Evolutionary conservation across 1,284 basidiomycete genomes (phyloP).

Genomic region (Megacollybia platyphylla): DNA sequence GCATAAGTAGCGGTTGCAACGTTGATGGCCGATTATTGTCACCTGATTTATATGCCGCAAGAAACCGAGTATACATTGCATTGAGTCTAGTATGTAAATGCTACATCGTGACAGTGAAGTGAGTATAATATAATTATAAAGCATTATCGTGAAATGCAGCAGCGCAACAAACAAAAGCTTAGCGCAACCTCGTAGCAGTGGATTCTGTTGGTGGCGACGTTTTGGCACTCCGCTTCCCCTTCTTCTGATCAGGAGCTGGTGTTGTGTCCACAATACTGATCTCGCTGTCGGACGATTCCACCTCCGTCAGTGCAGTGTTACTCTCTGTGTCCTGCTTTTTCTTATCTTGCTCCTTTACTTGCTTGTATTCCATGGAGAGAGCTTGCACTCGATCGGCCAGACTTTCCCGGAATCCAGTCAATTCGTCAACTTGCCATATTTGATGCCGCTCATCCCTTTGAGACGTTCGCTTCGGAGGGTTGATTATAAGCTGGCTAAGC

Average conservation of each 20-base stretch:
- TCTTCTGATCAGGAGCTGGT: slow-evolving; percentile 1
- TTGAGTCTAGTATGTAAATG: too few species aligned
- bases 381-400: slow-evolving; percentile 17
- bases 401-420: slow-evolving; percentile 24
- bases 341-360: slow-evolving; percentile 12
- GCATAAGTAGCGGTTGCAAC: slow-evolving; percentile 12
- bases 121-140: too few species aligned
- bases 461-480: slow-evolving; percentile 5
- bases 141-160: background rate
- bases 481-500: slow-evolving; percentile 27
- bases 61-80: too few species aligned
- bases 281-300: slow-evolving; percentile 33
- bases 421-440: slow-evolving; percentile 11
- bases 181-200: background rate
- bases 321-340: background rate
- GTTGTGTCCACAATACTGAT: slow-evolving; percentile 24
- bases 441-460: background rate
- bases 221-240: slow-evolving; percentile 1
- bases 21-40: background rate
- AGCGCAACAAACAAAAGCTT: background rate
- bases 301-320: slow-evolving; percentile 8
- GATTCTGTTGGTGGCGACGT: background rate
- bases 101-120: too few species aligned
- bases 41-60: too few species aligned
- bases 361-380: slow-evolving; percentile 26